Base-by-base conservation (phyloP, 305 asterid genomes). In the Fraxinus baroniana region DNA sequence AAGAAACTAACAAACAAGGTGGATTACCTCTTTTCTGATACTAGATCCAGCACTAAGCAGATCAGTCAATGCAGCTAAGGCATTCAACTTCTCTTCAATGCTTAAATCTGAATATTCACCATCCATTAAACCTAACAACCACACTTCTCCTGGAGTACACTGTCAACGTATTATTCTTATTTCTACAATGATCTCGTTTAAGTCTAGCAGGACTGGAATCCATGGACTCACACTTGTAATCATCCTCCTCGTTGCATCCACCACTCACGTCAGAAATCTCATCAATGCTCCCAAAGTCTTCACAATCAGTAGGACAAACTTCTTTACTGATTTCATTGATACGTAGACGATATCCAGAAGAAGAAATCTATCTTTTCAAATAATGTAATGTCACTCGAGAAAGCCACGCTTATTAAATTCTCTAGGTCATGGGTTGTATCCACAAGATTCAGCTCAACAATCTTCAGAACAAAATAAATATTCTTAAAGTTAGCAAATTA, bases 301-400 rank as follows among this genome's bases (percentile, higher is more conserved):
- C 97, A 72, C 93, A 90, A 86, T 91, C 97, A 78, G 97, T 93
- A 79, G 46, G 85, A 85, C 81, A 83, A 55, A 81, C 91, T 85
- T 90, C 95, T 84, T 82, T 88, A 26, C 84, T 86, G 81, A 85
- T 83, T 44, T 93, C 89, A 89, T 90, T 92, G 85, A 87, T 87
- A 82, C 98, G 94, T 84, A 94, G 87, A 80, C 99, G 98, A 88
- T 91, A 96, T 80, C 97, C 95, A 73, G 90, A 89, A 75, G 88
- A 87, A 78, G 98, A 94, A 76, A 96, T 96, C 93, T 89, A 96
- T 96, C 93, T 89, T 96, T 81, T 96, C 99, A 84, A 94, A 96
- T 93, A 96, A 84, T 7, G 95, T 91, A 81, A 96, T 88, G 84
- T 96, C 98, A 85, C 97, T 89, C 7, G 97, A 91, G 79, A 96